phyloP scores from a whole-genome alignment of 1,284 basidiomycete species.

The Austroboletus novae-zelandiae region DNA sequence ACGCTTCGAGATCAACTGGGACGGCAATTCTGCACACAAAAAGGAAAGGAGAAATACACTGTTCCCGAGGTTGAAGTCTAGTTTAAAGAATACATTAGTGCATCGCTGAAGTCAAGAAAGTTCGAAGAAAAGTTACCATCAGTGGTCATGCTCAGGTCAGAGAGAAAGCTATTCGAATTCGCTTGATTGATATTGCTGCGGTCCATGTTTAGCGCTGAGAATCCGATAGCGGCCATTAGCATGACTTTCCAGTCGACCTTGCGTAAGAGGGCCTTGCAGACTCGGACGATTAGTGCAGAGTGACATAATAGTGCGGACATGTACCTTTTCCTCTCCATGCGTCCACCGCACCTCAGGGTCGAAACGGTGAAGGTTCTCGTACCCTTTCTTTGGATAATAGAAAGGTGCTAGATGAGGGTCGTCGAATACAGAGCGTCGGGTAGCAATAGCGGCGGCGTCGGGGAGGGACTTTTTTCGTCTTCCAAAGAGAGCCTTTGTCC shows the following conservation, averaged over 20 bases:
- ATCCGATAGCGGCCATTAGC: conserved; percentile 45
- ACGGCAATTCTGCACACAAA: conserved; percentile 64
- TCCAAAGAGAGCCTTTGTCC: conserved; percentile 2
- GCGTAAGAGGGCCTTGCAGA: conserved; percentile 33
- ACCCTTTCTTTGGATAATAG: conserved; percentile 26
- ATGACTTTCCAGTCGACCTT: conserved; percentile 52
- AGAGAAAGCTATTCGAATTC: conserved; percentile 66
- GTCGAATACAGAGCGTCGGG: conserved; percentile 53
- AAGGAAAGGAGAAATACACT: conserved; percentile 57
- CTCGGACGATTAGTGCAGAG: no score
- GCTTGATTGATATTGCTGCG: conserved; percentile 56
- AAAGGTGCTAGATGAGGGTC: conserved; percentile 49
- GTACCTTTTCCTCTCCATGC: conserved; percentile 58
- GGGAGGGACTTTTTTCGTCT: neutral
- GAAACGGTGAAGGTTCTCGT: conserved; percentile 66
- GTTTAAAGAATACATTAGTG: neutral
- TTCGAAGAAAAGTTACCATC: conserved; percentile 35
- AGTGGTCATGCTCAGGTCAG: conserved; percentile 58
- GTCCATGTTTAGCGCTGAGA: conserved; percentile 46
- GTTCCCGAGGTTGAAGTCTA: conserved; percentile 68
- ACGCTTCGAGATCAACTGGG: conserved; percentile 68
- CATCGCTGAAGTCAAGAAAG: no score
- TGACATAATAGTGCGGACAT: neutral
- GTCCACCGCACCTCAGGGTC: conserved; percentile 70
- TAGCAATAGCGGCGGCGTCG: conserved; percentile 9